Conservation (phyloP, 495 filamentous ascomycete genomes). For the Aspergillus egyptiacus region DNA sequence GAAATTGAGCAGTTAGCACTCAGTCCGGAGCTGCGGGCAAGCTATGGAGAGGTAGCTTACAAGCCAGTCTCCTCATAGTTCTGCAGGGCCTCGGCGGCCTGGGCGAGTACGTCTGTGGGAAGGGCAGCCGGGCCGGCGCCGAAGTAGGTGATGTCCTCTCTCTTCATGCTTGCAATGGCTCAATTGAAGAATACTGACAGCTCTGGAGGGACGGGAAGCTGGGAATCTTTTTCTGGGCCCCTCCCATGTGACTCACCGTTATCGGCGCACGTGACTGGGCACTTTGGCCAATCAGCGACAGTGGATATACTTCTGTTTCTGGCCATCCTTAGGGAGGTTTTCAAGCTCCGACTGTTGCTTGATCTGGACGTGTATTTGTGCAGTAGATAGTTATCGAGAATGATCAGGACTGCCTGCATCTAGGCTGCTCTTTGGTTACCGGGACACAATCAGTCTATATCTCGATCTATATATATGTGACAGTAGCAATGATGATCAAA, state of each 20-base stretch:
- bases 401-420: too few relatives aligned
- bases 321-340: neutral
- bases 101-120: constrained; percentile 69
- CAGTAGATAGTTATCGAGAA: too few relatives aligned
- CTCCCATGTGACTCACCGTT: constrained; percentile 14
- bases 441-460: too few relatives aligned
- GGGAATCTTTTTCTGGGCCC: constrained; percentile 3
- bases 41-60: constrained; percentile 39
- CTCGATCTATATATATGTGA: too few relatives aligned
- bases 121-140: constrained; percentile 83
- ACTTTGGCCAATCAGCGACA: neutral
- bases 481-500: too few relatives aligned
- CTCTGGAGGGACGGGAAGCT: neutral
- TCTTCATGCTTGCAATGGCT: constrained; percentile 19
- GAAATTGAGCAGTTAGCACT: constrained; percentile 7
- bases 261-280: constrained; percentile 1
- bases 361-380: too few relatives aligned
- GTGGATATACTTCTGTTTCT: neutral
- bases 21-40: neutral
- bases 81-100: constrained; percentile 66
- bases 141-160: constrained; percentile 68
- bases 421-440: too few relatives aligned
- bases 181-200: too few relatives aligned
- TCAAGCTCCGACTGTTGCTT: too few relatives aligned
- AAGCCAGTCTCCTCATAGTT: constrained; percentile 80